Conservation (phyloP, 2,329 filamentous ascomycete genomes). For the Dothistroma septosporum region DNA sequence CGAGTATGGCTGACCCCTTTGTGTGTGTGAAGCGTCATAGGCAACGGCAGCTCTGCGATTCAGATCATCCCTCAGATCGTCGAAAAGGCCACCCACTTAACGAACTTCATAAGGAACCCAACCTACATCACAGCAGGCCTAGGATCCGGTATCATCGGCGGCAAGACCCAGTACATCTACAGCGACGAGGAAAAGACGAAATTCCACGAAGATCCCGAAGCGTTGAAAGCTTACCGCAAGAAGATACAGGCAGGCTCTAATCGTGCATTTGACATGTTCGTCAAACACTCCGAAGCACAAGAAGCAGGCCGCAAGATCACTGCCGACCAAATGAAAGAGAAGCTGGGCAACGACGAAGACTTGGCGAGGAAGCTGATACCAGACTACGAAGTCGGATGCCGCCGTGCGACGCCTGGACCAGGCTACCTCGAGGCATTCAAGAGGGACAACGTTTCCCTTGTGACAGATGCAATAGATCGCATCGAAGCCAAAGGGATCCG, state of each 20-base stretch:
- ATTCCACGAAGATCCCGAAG: constrained; percentile 32
- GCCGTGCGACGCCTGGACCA: constrained; percentile 51
- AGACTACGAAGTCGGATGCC: constrained; percentile 61
- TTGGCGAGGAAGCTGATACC: constrained; percentile 56
- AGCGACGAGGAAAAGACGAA: constrained; percentile 32
- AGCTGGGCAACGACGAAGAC: constrained; percentile 53
- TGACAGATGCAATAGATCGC: constrained; percentile 25
- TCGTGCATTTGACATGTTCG: constrained; percentile 42
- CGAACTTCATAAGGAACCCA: constrained; percentile 33
- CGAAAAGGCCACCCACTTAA: constrained; percentile 32
- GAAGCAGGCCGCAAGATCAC: constrained; percentile 21
- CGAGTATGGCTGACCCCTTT: not conserved
- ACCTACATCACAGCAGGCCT: constrained; percentile 36
- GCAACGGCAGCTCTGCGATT: constrained; percentile 40
- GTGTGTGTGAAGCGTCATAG: constrained; percentile 32
- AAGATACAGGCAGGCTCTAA: constrained; percentile 32
- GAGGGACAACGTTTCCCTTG: constrained; percentile 27
- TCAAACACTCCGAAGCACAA: constrained; percentile 48
- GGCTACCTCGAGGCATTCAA: constrained; percentile 41
- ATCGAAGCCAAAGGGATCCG: constrained; percentile 27
- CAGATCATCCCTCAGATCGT: constrained; percentile 42
- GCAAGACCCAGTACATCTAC: constrained; percentile 30
- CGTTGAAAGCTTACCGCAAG: constrained; percentile 36
- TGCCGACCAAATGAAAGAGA: constrained; percentile 46
- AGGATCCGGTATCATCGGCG: constrained; percentile 27